Evolutionary conservation across 176 grass and related monocot species (phyloP).

Genomic region (Triticum timopheevii): DNA sequence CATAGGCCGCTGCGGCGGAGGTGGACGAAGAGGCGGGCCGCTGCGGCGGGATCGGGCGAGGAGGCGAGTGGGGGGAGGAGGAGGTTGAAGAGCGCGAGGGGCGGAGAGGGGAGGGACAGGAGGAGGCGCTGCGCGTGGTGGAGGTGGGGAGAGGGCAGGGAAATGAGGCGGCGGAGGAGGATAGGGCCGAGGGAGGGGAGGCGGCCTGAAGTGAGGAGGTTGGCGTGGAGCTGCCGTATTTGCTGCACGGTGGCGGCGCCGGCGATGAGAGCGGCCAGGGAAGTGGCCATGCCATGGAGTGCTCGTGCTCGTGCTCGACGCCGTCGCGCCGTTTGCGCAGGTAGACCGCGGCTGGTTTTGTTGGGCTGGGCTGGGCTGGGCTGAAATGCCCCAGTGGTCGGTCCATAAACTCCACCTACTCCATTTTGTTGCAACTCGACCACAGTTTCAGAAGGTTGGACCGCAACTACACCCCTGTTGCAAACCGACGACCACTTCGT

Average conservation of each 20-base stretch:
- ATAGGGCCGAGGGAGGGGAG: not conserved
- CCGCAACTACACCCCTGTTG: too few species aligned
- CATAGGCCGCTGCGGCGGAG: slow-evolving; percentile 31
- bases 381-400: too few species aligned
- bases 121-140: slow-evolving; percentile 37
- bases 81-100: slow-evolving; percentile 38
- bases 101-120: slow-evolving; percentile 37
- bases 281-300: slow-evolving; percentile 28
- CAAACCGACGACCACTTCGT: slow-evolving; percentile 16
- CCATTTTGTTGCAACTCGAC: too few species aligned
- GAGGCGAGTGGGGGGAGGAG: slow-evolving; percentile 37
- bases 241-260: not conserved
- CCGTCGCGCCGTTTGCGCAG: too few species aligned
- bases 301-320: too few species aligned
- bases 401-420: too few species aligned
- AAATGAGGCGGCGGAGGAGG: slow-evolving; percentile 44
- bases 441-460: too few species aligned
- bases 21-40: slow-evolving; percentile 15
- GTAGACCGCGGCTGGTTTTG: too few species aligned
- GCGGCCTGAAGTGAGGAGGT: slow-evolving; percentile 36
- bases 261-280: slow-evolving; percentile 25
- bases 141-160: slow-evolving; percentile 17
- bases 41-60: not conserved
- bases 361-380: too few species aligned
- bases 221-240: slow-evolving; percentile 35